A percentile compares a stretch with the other conserved stretches of the same genome.
Conservation (phyloP, 345 rosid species). For the Populus nigra region DNA sequence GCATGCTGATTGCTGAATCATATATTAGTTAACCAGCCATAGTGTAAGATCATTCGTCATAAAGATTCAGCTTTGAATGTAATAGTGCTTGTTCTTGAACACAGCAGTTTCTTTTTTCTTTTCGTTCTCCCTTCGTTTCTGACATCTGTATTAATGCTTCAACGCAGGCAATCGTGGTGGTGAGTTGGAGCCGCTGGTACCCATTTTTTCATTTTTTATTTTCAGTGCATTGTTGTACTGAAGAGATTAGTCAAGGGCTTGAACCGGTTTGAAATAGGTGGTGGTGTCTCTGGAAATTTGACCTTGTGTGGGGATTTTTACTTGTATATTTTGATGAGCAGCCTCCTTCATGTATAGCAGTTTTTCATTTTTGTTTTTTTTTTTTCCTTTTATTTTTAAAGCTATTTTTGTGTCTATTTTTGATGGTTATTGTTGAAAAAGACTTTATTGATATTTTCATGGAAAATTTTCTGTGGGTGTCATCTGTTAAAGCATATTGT, state of each 20-base stretch:
- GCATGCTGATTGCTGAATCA: background rate
- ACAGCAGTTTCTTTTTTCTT: background rate
- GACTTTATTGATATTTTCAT: background rate
- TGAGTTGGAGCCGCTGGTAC: conserved; percentile 40
- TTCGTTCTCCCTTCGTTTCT: background rate
- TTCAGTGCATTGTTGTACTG: conserved; percentile 49
- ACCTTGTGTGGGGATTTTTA: conserved; percentile 21
- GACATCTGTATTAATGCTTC: background rate
- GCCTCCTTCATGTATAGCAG: conserved; percentile 39
- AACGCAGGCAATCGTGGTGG: conserved; percentile 58
- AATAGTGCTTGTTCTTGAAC: background rate
- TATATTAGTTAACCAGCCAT: background rate
- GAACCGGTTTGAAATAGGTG: conserved; percentile 19
- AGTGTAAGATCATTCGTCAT: background rate
- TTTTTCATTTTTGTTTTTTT: background rate
- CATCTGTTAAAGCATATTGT: background rate
- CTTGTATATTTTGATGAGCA: conserved; percentile 41
- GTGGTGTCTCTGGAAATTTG: conserved; percentile 22
- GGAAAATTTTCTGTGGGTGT: background rate
- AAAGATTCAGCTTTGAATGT: background rate
- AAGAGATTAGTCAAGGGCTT: conserved; percentile 28
- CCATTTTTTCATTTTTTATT: conserved; percentile 66
- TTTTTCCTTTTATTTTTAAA: background rate
- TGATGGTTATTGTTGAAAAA: background rate
- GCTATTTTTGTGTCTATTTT: conserved; percentile 2